These are phyloP conservation scores for Phaseolus coccineus DNA, from an alignment of 331 rosid genomes.

Conservation along the genomic window DNA sequence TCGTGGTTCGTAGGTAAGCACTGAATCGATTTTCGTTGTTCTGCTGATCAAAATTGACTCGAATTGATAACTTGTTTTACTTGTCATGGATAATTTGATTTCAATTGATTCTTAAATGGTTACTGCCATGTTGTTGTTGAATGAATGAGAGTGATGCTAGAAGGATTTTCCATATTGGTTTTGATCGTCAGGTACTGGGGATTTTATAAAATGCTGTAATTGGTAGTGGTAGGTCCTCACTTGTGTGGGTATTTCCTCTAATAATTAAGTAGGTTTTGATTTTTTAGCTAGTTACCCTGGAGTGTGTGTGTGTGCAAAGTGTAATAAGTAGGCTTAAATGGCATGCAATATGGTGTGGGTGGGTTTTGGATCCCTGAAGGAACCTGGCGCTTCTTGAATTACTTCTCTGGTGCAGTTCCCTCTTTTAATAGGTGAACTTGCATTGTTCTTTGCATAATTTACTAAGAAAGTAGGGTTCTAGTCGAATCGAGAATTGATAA, in stretches of 20 bases:
- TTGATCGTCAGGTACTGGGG: background rate
- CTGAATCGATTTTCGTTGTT: background rate
- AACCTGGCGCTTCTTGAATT: background rate
- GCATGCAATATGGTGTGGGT: background rate
- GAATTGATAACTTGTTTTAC: background rate
- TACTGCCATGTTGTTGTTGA: background rate
- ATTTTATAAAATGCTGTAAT: background rate
- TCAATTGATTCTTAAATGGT: background rate
- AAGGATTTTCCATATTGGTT: background rate
- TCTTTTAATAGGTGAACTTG: conserved; percentile 2
- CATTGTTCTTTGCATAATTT: conserved; percentile 4
- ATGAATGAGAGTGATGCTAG: background rate
- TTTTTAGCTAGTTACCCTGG: background rate
- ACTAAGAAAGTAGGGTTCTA: background rate
- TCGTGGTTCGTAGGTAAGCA: background rate
- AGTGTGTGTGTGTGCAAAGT: background rate
- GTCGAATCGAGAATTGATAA: background rate
- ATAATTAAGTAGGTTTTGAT: background rate
- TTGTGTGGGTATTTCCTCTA: background rate
- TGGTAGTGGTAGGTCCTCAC: background rate
- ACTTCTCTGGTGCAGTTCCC: background rate
- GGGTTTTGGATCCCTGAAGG: conserved; percentile 7
- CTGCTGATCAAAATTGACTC: background rate
- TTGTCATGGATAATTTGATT: background rate
- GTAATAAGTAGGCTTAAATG: background rate